Conservation (phyloP, 441 rosid genomes). For the Jatropha podagrica region DNA sequence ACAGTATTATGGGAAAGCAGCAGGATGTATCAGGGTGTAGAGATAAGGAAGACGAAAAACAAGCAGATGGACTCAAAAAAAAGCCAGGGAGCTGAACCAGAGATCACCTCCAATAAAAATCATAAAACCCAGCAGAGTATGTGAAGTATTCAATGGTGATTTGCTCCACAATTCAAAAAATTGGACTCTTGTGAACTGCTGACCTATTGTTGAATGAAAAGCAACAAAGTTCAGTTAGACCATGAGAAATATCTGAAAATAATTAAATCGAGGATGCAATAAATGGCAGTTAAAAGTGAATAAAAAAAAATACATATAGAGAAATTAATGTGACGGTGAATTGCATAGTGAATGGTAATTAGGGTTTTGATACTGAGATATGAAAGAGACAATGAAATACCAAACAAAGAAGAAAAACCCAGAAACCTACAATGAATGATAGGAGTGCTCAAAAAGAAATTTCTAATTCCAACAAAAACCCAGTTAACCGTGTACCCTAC, state of each 20-base stretch:
- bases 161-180: constrained; percentile 46
- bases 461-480: constrained; percentile 45
- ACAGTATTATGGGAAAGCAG: constrained; percentile 26
- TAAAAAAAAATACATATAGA: constrained; percentile 15
- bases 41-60: constrained; percentile 30
- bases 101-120: constrained; percentile 46
- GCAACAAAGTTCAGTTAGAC: constrained; percentile 48
- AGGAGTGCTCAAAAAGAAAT: constrained; percentile 39
- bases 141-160: constrained; percentile 49
- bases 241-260: constrained; percentile 58
- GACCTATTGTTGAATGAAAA: constrained; percentile 48
- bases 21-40: constrained; percentile 24
- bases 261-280: constrained; percentile 39
- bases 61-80: constrained; percentile 31
- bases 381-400: constrained; percentile 45
- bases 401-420: constrained; percentile 43
- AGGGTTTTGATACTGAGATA: constrained; percentile 41
- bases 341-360: constrained; percentile 30
- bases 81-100: constrained; percentile 41
- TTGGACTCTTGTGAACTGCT: constrained; percentile 56
- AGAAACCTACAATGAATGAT: constrained; percentile 34
- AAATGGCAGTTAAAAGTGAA: constrained; percentile 34
- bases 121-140: constrained; percentile 38
- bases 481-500: constrained; percentile 42
- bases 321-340: constrained; percentile 38